Base-by-base conservation (phyloP, 2,329 filamentous ascomycete species). In the Huntiella decipiens region DNA sequence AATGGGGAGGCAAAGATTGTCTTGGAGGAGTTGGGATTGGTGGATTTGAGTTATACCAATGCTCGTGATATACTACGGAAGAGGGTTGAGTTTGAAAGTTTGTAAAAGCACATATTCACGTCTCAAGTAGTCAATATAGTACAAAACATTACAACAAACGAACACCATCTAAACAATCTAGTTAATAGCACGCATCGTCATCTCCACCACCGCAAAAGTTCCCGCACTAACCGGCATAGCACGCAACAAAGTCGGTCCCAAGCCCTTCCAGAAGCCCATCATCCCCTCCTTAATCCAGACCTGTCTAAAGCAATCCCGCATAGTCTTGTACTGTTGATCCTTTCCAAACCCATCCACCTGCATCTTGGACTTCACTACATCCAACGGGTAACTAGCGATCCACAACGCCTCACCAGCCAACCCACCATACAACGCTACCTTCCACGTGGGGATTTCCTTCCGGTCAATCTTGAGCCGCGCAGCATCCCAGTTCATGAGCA, bases 291-390 rank as follows among this genome's bases (percentile, higher is more conserved):
- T 68, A 50, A 71, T 71, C 67, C 73, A 93, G 2, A 81, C 92
- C 68, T 93, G 77, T 49, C 68, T 72, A 62, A 96, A 92, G 66
- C 84, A 92, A 63, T 92, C 82, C 44, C 79, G 73, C 88, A 95
- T 95, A 47, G 68, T 79, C 60, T 66, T 74, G 64, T 82, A 98
- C 58, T 71, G 71, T 66, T 79, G 77, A 52, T 72, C 65, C 42
- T 60, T 51, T 4, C 83, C 85, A 58, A 95, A 91, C 0, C 83
- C 87, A 64, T 98, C 91, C 49, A 81, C 94, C 73, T 98, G 91
- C 88, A 96, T 95, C 74, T 94, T 96, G 65, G 85, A 94, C 81
- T 98, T 98, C 64, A 98, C 65, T 22, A 98, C 88, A 63, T 98
- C 91, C 53, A 98, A 81, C 16, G 91, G 91, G 64, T 98, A 98